A percentile compares a stretch with the other conserved stretches of the same genome.
Conservation (phyloP, 2,329 filamentous ascomycete genomes). For the Neoarthrinium moseri region DNA sequence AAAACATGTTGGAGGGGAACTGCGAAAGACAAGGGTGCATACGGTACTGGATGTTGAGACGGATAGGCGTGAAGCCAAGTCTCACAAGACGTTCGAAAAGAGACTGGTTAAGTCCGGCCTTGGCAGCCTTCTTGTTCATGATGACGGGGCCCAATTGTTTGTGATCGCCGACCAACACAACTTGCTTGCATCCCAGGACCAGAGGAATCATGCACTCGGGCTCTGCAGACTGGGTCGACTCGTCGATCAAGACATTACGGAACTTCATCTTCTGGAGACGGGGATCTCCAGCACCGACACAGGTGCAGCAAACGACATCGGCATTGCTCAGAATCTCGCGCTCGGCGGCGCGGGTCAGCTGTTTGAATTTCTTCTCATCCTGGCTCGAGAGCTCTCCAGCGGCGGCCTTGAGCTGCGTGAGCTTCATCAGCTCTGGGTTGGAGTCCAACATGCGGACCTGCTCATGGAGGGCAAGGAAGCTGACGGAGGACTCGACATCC, state of each 20-base stretch:
- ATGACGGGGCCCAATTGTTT: constrained; percentile 98
- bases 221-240: constrained; percentile 96
- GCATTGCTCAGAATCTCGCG: constrained; percentile 93
- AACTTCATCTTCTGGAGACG: constrained; percentile 97
- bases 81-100: constrained; percentile 95
- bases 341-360: constrained; percentile 89
- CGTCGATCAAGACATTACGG: constrained; percentile 94
- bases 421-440: constrained; percentile 88
- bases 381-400: constrained; percentile 88
- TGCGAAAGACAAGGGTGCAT: constrained; percentile 98
- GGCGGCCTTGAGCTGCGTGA: constrained; percentile 89
- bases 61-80: constrained; percentile 85
- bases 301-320: constrained; percentile 98
- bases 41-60: constrained; percentile 94
- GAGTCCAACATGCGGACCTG: constrained; percentile 97
- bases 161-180: constrained; percentile 97
- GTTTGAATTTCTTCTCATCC: constrained; percentile 98
- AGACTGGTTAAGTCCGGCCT: constrained; percentile 97
- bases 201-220: constrained; percentile 99
- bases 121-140: constrained; percentile 99
- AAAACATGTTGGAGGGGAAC: constrained; percentile 99
- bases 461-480: constrained; percentile 91
- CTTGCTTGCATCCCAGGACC: constrained; percentile 96
- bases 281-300: constrained; percentile 94
- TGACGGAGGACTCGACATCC: constrained; percentile 97